A percentile compares a stretch with the other conserved stretches of the same genome.
phyloP scores from a whole-genome alignment of 208 protist genomes.

The Novymonas esmeraldas region DNA sequence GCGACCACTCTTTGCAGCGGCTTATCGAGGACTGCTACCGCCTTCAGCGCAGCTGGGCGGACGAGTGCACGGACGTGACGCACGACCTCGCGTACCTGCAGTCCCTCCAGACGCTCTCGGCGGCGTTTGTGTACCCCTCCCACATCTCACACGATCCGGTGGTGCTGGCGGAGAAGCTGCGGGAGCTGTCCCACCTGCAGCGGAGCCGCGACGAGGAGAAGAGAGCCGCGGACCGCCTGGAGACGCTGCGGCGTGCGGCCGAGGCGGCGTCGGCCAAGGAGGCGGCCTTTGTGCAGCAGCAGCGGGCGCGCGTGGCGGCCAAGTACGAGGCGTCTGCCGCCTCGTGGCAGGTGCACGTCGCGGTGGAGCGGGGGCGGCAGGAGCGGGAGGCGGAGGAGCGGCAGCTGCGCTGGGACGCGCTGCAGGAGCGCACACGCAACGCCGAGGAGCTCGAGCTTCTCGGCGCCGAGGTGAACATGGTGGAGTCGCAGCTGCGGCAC shows the following conservation, averaged over 20 bases:
- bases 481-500: slow-evolving; percentile 45
- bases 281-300: slow-evolving; percentile 58
- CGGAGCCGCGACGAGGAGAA: slow-evolving; percentile 29
- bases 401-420: slow-evolving; percentile 33
- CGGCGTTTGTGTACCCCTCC: slow-evolving; percentile 48
- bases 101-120: slow-evolving; percentile 2
- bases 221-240: slow-evolving; percentile 32
- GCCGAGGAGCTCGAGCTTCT: slow-evolving; percentile 49
- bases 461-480: slow-evolving; percentile 36
- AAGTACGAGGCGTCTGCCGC: slow-evolving; percentile 63
- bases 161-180: slow-evolving; percentile 43
- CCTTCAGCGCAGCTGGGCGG: slow-evolving; percentile 28
- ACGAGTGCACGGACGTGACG: neutral
- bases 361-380: slow-evolving; percentile 44
- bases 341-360: slow-evolving; percentile 45
- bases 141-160: slow-evolving; percentile 44
- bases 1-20: slow-evolving; percentile 6
- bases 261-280: slow-evolving; percentile 36
- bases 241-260: slow-evolving; percentile 33
- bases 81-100: slow-evolving; percentile 1
- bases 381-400: slow-evolving; percentile 42
- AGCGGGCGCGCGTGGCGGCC: slow-evolving; percentile 62
- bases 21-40: slow-evolving; percentile 63
- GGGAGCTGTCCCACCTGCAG: slow-evolving; percentile 50
- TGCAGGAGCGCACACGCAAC: slow-evolving; percentile 39